phyloP scores from a whole-genome alignment of 352 stramenopile genomes.

The Globisporangium megalacanthum region DNA sequence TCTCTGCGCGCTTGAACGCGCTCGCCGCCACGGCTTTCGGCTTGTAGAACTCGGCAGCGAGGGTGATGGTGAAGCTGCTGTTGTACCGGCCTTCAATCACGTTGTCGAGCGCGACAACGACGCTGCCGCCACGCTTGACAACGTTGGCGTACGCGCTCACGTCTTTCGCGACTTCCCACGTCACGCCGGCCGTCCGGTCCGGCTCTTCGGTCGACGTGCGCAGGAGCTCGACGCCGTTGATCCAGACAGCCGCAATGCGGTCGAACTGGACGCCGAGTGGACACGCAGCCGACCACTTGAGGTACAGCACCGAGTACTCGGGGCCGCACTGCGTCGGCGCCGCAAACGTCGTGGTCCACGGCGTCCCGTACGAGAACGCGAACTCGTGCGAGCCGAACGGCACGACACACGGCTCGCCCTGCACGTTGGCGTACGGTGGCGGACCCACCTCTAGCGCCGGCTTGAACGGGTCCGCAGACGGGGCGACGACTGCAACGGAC shows the following conservation, averaged over 20 bases:
- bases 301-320: constrained; percentile 48
- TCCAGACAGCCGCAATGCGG: constrained; percentile 65
- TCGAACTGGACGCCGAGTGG: constrained; percentile 58
- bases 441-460: constrained; percentile 33
- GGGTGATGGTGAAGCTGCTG: constrained; percentile 51
- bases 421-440: constrained; percentile 36
- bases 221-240: constrained; percentile 66
- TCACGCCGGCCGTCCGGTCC: constrained; percentile 28
- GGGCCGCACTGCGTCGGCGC: constrained; percentile 28
- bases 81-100: constrained; percentile 57
- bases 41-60: constrained; percentile 55
- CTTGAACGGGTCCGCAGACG: constrained; percentile 14
- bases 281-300: constrained; percentile 42
- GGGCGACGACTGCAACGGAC: constrained; percentile 3
- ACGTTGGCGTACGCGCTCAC: constrained; percentile 52
- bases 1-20: constrained; percentile 9
- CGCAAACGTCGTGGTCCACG: constrained; percentile 34
- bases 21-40: constrained; percentile 16
- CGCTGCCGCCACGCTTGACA: constrained; percentile 35
- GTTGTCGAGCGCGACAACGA: constrained; percentile 64
- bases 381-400: constrained; percentile 47
- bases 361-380: constrained; percentile 50
- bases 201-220: constrained; percentile 73
- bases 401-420: constrained; percentile 35
- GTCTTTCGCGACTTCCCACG: constrained; percentile 66